Evolutionary conservation across 1,284 basidiomycete genomes (phyloP), one percentile per base, ranked within the genome.

Genomic region (Spongispora temasekensis): DNA sequence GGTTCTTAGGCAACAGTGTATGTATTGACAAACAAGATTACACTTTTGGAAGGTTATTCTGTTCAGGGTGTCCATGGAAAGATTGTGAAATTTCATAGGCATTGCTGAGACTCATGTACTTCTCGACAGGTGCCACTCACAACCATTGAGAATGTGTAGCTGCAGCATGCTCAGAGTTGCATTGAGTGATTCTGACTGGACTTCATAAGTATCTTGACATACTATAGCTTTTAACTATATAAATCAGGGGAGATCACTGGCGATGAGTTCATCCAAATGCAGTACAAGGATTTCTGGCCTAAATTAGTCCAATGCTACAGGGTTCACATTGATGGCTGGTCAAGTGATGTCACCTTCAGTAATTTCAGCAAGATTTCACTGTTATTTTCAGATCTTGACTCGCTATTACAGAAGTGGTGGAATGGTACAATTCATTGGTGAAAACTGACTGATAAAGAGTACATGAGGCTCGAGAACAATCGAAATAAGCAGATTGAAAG

Each of bases 1-100:
- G 53, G 27, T 64, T 64, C 31, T 56, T 64, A 55, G 35, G 55
- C 17, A 42, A 40, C 1, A 34, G 34, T 10, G 57, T 63, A 60
- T n/a, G 19, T 1, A 32, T 63, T 2, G 51, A 64, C 27, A 55
- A 6, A 5, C 53, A 61, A 25, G 57, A 61, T 31, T 15, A 57
- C 4, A 31, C 58, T 4, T 59, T 32, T 62, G 58, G 61, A 62
- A n/a, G n/a, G n/a, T n/a, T n/a, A n/a, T n/a, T n/a, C n/a, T n/a
- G n/a, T n/a, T n/a, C n/a, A n/a, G n/a, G n/a, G 55, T 10, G 32
- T 62, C 3, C 53, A 30, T 60, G 61, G 58, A 55, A 31, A 10
- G 42, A 34, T 28, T 19, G 5, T 8, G 15, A 15, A 7, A 34
- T 34, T 7, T 34, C 32, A 34, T 34, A 34, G 12, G n/a, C 10